Percentiles rank a stretch among this genome's conserved stretches.
phyloP scores from a whole-genome alignment of 495 filamentous ascomycete species.

The Hyaloscypha finlandica region DNA sequence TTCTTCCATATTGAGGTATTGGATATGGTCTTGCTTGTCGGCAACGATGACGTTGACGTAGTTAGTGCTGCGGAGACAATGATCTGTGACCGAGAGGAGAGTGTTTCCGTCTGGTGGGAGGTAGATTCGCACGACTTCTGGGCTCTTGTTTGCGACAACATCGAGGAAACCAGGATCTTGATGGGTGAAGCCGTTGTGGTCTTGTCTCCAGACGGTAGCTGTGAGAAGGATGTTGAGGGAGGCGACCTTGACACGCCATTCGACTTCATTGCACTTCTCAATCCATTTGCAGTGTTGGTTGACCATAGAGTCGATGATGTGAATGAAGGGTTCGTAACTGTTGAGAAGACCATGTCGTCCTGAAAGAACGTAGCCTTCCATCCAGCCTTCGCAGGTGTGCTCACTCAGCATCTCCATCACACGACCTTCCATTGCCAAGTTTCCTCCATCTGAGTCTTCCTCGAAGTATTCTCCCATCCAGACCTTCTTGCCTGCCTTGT shows the following conservation, averaged over 20 bases:
- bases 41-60: slow-evolving; percentile 78
- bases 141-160: slow-evolving; percentile 72
- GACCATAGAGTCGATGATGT: slow-evolving; percentile 79
- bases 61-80: slow-evolving; percentile 68
- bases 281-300: slow-evolving; percentile 83
- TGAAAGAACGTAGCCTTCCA: slow-evolving; percentile 72
- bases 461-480: slow-evolving; percentile 76
- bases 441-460: slow-evolving; percentile 69
- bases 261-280: slow-evolving; percentile 71
- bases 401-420: slow-evolving; percentile 81
- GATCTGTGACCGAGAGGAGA: slow-evolving; percentile 66
- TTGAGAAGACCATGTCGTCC: slow-evolving; percentile 73
- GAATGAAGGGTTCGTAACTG: slow-evolving; percentile 77
- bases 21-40: slow-evolving; percentile 75
- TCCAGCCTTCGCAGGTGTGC: slow-evolving; percentile 75
- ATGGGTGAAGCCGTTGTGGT: slow-evolving; percentile 80
- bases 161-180: slow-evolving; percentile 78
- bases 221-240: slow-evolving; percentile 76
- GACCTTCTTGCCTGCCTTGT: slow-evolving; percentile 71
- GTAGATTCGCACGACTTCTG: slow-evolving; percentile 75
- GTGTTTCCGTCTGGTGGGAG: slow-evolving; percentile 75
- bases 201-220: slow-evolving; percentile 74
- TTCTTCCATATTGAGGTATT: slow-evolving; percentile 67
- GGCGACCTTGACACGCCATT: slow-evolving; percentile 66
- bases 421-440: slow-evolving; percentile 61